Base-by-base conservation (phyloP, 1,139 yeast genomes). In the Waltiozyma solani region DNA sequence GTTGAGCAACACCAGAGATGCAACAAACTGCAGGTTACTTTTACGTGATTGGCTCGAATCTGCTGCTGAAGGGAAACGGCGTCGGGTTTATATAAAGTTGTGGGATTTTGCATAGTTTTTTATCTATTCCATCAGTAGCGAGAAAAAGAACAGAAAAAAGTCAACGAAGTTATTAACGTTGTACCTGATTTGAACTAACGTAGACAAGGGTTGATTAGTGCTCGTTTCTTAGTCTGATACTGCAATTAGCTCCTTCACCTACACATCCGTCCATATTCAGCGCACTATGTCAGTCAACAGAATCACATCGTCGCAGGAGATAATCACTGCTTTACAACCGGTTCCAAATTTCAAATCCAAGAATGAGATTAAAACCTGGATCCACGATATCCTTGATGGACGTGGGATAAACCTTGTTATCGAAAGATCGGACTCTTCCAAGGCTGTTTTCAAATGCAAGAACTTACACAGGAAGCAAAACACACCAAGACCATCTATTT, bases 401-500 rank as follows among this genome's bases (percentile, higher is more conserved):
- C 65, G 68, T 40, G 83, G 84, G 1, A 72, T 80, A 30, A 66
- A 67, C 40, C 64, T 80, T 15, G 87, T 78, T 6, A 79, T 79
- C 42, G 87, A 79, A 56, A 61, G 91, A 39, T 76, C 84, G 1
- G 91, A 80, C 54, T 69, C 71, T 31, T 63, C 73, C 35, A 80
- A 80, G 56, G 78, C 79, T 32, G 79, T 80, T 15, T 80, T 80
- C 61, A 75, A 77, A 51, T 80, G 91, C 54, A 79, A 77, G 53
- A 56, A 67, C 54, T 44, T 55, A 51, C 41, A 58, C 51, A 50
- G 54, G 56, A 44, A 57, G 39, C 53, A 47, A 3, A 34, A 44
- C 4, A 35, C 44, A 4, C 43, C 49, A 30, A 47, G 48, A 33
- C 41, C 44, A 14, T 20, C 24, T 5, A 4, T 31, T 4, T 15